These are phyloP conservation scores for Pleodorina starrii DNA, from an alignment of 139 green algal genomes.

Conservation along the genomic window DNA sequence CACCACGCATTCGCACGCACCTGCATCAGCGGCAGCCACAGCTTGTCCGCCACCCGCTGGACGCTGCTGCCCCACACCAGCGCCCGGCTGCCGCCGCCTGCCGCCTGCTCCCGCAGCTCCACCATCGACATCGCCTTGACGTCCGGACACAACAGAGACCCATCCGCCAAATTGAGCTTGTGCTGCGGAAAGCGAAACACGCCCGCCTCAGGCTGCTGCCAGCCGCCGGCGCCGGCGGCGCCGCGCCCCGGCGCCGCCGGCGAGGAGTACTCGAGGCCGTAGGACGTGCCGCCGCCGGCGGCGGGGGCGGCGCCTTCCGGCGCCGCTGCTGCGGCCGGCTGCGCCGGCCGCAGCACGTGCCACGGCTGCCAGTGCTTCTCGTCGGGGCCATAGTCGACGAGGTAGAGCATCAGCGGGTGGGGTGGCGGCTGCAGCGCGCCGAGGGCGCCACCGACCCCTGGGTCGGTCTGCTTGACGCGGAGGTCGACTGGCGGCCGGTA, in stretches of 20 bases:
- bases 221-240: background rate
- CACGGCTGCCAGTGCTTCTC: conserved; percentile 11
- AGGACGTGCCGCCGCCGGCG: background rate
- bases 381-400: conserved; percentile 15
- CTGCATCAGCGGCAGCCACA: conserved; percentile 42
- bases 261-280: conserved; percentile 20
- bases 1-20: background rate
- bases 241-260: background rate
- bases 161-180: background rate
- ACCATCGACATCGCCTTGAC: background rate
- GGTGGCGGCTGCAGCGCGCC: background rate
- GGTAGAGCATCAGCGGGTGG: background rate
- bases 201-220: conserved; percentile 10
- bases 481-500: conserved; percentile 7
- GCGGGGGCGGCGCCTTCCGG: background rate
- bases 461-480: conserved; percentile 10
- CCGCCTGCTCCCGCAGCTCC: conserved; percentile 25
- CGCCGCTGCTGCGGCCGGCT: background rate
- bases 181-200: background rate
- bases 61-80: conserved; percentile 25
- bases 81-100: background rate
- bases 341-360: background rate
- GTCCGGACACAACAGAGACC: conserved; percentile 6
- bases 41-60: conserved; percentile 15
- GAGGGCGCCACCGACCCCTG: background rate